Evolutionary conservation across 129 eudicot species (phyloP).

Genomic region (Ambrosia artemisiifolia): DNA sequence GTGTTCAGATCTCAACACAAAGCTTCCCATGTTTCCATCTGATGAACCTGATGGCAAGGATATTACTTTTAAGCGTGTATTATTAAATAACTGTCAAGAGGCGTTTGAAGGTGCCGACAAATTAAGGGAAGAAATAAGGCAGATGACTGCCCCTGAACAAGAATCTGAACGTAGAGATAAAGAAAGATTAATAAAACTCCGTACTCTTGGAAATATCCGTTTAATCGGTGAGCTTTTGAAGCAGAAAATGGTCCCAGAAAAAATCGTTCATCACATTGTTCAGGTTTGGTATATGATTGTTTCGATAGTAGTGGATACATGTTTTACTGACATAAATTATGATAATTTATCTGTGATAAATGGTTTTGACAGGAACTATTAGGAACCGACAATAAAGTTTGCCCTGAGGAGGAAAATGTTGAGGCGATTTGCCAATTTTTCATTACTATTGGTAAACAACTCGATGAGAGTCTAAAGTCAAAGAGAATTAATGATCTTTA

Average conservation of each 20-base stretch:
- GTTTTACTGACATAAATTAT: not conserved
- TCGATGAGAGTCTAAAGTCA: conserved; percentile 67
- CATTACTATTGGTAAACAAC: conserved; percentile 74
- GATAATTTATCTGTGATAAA: not conserved
- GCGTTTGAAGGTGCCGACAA: conserved; percentile 92
- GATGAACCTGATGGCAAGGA: conserved; percentile 77
- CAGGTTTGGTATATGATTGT: conserved; percentile 44
- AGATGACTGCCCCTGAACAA: conserved; percentile 71
- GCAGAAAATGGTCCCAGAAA: conserved; percentile 89
- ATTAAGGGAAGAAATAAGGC: conserved; percentile 59
- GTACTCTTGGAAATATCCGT: conserved; percentile 83
- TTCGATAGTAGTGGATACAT: not conserved
- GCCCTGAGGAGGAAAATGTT: conserved; percentile 80
- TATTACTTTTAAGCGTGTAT: conserved; percentile 68
- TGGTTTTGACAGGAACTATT: conserved; percentile 57
- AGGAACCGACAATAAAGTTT: conserved; percentile 56
- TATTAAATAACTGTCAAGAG: conserved; percentile 78
- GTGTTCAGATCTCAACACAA: conserved; percentile 74
- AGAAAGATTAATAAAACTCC: conserved; percentile 70
- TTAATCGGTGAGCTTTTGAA: conserved; percentile 92
- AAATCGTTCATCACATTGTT: conserved; percentile 88
- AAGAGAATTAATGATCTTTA: conserved; percentile 60
- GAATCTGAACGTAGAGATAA: conserved; percentile 79
- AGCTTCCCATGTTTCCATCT: conserved; percentile 77
- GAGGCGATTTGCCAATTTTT: conserved; percentile 87